Base-by-base conservation (phyloP, 73 alveolate genomes). In the Paramecium biaurelia region DNA sequence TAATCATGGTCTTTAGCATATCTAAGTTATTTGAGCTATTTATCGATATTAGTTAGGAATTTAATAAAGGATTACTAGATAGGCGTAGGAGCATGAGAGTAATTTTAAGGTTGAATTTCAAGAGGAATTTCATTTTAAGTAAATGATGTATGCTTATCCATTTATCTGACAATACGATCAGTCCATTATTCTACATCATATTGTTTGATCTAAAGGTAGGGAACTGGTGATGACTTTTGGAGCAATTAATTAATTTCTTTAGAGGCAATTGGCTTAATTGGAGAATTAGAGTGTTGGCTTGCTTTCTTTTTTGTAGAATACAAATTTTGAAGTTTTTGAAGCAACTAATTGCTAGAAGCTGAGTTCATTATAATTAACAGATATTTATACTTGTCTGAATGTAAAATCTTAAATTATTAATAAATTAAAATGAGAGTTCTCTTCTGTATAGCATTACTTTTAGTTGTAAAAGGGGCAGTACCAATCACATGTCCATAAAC, bases 261-360 rank as follows among this genome's bases (percentile, higher is more conserved):
- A 5, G 45, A 4, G 41, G 84, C n/a, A 32, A 63, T 63, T 7
- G 84, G 84, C 26, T 63, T 63, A 63, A 41, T 26, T 63, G 41
- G 49, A 1, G 84, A 26, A n/a, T 53, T 32, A 2, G 84, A 63
- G 84, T 26, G 41, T 63, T 63, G 49, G 28, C 45, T 63, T 2
- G 49, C 41, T 32, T 63, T 63, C 45, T 63, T 63, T 26, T 63
- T 4, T 2, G 49, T 63, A 24, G 84, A 63, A 32, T 63, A 63
- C 41, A 63, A 32, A 32, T 63, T 26, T 63, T 63, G 84, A 63
- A 63, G 84, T 63, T 63, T 63, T 30, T 63, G 84, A 12, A 63
- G 84, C 84, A 63, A 63, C 26, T 26, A 63, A 63, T 63, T 63
- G 84, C 84, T 63, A 30, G 84, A 63, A 63, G 84, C 84, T 63